Conservation (phyloP, 2,329 filamentous ascomycete genomes). For the Scytalidium lignicola region DNA sequence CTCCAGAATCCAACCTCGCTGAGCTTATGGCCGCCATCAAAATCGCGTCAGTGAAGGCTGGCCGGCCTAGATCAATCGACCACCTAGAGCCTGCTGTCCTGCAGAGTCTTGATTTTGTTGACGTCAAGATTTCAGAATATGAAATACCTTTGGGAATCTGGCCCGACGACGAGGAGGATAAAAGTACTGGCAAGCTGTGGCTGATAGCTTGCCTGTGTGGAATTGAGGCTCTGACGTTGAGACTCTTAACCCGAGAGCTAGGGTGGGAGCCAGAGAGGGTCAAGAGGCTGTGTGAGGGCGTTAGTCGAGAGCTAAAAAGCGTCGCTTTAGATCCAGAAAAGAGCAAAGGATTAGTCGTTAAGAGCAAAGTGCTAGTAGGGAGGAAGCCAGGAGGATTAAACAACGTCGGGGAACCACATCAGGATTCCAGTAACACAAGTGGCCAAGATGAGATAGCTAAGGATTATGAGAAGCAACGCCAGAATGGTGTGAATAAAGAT, state of each 20-base stretch:
- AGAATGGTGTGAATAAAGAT: neutral
- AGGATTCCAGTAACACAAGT: neutral
- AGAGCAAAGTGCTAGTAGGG: slow-evolving; percentile 17
- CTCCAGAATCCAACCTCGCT: slow-evolving; percentile 6
- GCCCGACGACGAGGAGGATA: slow-evolving; percentile 27
- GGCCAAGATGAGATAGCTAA: neutral
- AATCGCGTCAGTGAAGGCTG: slow-evolving; percentile 15
- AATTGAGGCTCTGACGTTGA: slow-evolving; percentile 21
- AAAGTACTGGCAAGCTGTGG: slow-evolving; percentile 20
- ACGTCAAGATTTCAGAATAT: slow-evolving; percentile 28
- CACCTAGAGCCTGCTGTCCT: slow-evolving; percentile 25
- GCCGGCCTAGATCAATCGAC: slow-evolving; percentile 10
- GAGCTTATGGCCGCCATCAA: slow-evolving; percentile 9
- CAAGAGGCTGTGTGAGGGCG: slow-evolving; percentile 8
- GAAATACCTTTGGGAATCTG: slow-evolving; percentile 27
- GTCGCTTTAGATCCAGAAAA: slow-evolving; percentile 17
- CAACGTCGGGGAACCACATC: neutral
- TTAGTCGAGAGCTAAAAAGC: slow-evolving; percentile 10
- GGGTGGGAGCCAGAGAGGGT: slow-evolving; percentile 22
- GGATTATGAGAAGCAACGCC: neutral
- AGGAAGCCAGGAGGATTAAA: slow-evolving; percentile 18
- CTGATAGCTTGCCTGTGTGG: slow-evolving; percentile 16
- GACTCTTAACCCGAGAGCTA: slow-evolving; percentile 19
- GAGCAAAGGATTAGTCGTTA: slow-evolving; percentile 17
- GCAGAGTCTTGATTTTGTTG: slow-evolving; percentile 35